Evolutionary conservation across 208 protist species (phyloP).

Genomic region (Porcisia hertigi): DNA sequence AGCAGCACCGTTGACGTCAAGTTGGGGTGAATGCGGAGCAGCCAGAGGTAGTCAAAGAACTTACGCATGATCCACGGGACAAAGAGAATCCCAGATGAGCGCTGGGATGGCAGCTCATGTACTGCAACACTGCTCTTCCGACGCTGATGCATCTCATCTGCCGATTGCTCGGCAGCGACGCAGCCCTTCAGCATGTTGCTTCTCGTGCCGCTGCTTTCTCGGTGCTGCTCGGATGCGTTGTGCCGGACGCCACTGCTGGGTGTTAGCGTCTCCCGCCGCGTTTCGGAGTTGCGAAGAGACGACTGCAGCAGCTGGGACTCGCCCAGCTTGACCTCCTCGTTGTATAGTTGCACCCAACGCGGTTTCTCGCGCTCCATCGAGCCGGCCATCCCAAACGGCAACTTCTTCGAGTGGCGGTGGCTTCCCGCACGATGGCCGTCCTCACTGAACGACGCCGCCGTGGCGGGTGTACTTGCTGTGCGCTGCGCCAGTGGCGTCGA

Average conservation of each 20-base stretch:
- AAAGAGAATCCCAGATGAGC: slow-evolving; percentile 50
- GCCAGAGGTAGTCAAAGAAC: slow-evolving; percentile 81
- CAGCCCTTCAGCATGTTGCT: neutral
- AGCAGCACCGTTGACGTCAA: slow-evolving; percentile 68
- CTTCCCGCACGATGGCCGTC: neutral
- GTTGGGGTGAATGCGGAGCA: slow-evolving; percentile 78
- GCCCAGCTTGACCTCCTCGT: slow-evolving; percentile 27
- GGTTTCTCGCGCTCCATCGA: slow-evolving; percentile 30
- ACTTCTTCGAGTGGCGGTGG: neutral
- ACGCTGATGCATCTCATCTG: neutral
- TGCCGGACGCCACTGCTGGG: neutral
- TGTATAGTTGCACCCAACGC: slow-evolving; percentile 46
- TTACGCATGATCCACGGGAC: slow-evolving; percentile 77
- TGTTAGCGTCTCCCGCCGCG: slow-evolving; percentile 15
- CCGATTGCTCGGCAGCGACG: neutral
- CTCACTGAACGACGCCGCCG: slow-evolving; percentile 1
- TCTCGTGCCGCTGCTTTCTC: neutral
- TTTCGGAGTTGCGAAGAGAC: neutral
- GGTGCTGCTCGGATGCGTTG: neutral
- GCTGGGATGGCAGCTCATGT: neutral
- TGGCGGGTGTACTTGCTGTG: neutral
- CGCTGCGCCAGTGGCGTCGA: neutral
- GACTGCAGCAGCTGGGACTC: slow-evolving; percentile 14
- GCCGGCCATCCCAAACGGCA: neutral
- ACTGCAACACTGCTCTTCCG: neutral